Evolutionary conservation across 176 grass and related monocot species (phyloP), one percentile per base, ranked within the genome.

Genomic region (Alopecurus myosuroides): DNA sequence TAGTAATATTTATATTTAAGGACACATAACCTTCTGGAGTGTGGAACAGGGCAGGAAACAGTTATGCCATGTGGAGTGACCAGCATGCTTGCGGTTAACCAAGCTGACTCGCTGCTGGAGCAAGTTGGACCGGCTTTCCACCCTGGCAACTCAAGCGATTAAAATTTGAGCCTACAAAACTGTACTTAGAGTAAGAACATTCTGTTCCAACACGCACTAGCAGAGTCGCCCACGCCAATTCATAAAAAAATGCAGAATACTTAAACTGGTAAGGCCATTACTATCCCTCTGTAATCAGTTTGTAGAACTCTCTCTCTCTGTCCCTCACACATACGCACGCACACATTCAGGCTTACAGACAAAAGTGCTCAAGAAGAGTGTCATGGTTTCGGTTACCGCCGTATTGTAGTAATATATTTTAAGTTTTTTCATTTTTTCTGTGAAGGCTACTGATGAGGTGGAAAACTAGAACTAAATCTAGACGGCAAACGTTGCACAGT

Each of bases 111-210:
- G 3, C 15, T 11, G 26, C 49, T 84, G 25, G 40, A 87, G 46
- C 56, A 87, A 87, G 60, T 30, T 80, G 75, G 75, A 87, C 68
- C 29, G 67, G 80, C 35, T 76, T 87, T 84, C 74, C 50, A 83
- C 69, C 50, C 11, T 76, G 85, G 81, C 81, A 77, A 44, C 85
- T 91, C 33, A 17, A 6, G 25, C 75, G 22, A 84, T 81, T 87
- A 80, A 84, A 91, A 70, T 81, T 91, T 77, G n/a, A 42, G 40
- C n/a, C 50, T 53, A 61, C 67, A 69, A 50, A 71, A 29, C 30
- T 81, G 69, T 70, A 26, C 39, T 51, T 44, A 35, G 50, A 84
- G 80, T 77, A 87, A 77, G 26, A 42, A 80, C 6, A 19, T 87
- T 84, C 76, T 65, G 13, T 40, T 67, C 45, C 9, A 58, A 75